Evolutionary conservation across 2,329 filamentous ascomycete genomes (phyloP).

Genomic region (Diaporthe eres): DNA sequence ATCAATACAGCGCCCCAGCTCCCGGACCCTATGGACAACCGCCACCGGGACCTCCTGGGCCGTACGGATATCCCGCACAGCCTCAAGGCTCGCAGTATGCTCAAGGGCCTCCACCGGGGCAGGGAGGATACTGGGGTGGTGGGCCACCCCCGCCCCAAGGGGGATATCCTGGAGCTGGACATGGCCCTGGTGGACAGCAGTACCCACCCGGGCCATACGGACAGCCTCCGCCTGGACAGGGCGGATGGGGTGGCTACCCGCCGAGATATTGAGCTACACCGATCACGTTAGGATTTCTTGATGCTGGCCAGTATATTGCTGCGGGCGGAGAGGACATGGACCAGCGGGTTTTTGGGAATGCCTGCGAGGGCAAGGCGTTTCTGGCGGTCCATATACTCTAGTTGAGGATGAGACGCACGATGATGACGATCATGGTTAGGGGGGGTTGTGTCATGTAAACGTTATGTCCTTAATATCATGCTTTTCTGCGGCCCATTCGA

Average conservation of each 20-base stretch:
- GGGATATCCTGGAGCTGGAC: conserved; percentile 38
- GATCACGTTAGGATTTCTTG: no score
- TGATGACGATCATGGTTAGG: neutral
- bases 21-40: conserved; percentile 45
- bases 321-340: neutral
- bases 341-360: neutral
- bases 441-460: neutral
- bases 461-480: neutral
- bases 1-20: conserved; percentile 47
- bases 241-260: conserved; percentile 37
- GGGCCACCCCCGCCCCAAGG: conserved; percentile 37
- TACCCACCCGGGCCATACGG: conserved; percentile 34
- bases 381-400: neutral
- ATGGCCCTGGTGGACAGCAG: conserved; percentile 37
- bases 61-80: conserved; percentile 47
- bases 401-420: neutral
- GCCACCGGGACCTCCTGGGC: conserved; percentile 40
- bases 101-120: conserved; percentile 38
- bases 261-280: conserved; percentile 29
- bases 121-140: conserved; percentile 36
- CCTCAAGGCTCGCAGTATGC: conserved; percentile 50
- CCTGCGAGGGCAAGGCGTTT: conserved; percentile 15
- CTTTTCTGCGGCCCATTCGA: neutral
- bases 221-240: conserved; percentile 35
- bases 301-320: neutral